phyloP scores from a whole-genome alignment of 2,329 filamentous ascomycete genomes.

The Penicillium sp. region DNA sequence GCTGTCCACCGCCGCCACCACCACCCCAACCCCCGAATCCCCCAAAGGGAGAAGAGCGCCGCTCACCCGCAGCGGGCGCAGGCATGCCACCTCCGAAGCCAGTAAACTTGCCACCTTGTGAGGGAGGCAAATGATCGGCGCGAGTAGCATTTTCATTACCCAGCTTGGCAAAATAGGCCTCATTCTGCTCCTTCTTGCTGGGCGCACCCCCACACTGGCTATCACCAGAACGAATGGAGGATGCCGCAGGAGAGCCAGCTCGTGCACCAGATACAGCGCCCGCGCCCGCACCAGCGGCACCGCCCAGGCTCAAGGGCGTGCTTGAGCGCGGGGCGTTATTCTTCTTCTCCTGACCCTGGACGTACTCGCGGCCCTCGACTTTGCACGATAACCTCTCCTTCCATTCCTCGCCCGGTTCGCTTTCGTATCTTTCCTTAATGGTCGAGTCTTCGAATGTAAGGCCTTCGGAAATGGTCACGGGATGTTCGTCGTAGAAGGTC shows the following conservation, averaged over 20 bases:
- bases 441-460: slow-evolving; percentile 81
- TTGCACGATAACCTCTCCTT: slow-evolving; percentile 86
- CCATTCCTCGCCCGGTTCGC: slow-evolving; percentile 89
- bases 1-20: slow-evolving; percentile 52
- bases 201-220: slow-evolving; percentile 27
- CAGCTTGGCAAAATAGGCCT: slow-evolving; percentile 84
- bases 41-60: slow-evolving; percentile 23
- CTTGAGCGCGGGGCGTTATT: slow-evolving; percentile 36
- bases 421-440: slow-evolving; percentile 85
- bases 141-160: slow-evolving; percentile 79
- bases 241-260: slow-evolving; percentile 26
- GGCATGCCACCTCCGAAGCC: slow-evolving; percentile 82
- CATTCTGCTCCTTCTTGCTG: slow-evolving; percentile 67
- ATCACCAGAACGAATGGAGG: slow-evolving; percentile 23
- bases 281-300: slow-evolving; percentile 1
- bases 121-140: slow-evolving; percentile 73
- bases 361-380: slow-evolving; percentile 84
- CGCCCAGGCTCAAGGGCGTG: slow-evolving; percentile 26
- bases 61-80: slow-evolving; percentile 44
- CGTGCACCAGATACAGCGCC: slow-evolving; percentile 6
- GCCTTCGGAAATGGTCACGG: slow-evolving; percentile 64
- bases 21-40: slow-evolving; percentile 20
- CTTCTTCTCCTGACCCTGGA: slow-evolving; percentile 64
- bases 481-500: slow-evolving; percentile 76
- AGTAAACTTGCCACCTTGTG: slow-evolving; percentile 85